A percentile compares a stretch with the other conserved stretches of the same genome.
Evolutionary conservation across 1,284 basidiomycete species (phyloP).

Genomic region (Phellopilus nigrolimitatus): DNA sequence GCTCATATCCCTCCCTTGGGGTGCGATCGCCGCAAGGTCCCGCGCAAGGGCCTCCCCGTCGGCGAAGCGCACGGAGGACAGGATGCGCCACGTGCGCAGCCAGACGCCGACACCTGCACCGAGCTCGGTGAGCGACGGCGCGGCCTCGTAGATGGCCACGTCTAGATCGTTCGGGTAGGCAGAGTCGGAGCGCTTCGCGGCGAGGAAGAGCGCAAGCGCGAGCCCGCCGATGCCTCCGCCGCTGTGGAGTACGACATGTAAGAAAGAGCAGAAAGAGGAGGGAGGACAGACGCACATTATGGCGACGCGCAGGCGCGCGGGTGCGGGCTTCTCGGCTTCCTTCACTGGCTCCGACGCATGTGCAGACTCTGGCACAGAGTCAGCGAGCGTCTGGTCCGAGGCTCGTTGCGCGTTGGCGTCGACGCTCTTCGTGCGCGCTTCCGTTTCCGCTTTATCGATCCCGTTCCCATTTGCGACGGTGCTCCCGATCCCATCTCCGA

Average conservation of each 20-base stretch:
- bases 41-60: constrained; percentile 4
- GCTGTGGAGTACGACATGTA: constrained; percentile 26
- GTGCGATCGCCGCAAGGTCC: constrained; percentile 9
- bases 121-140: constrained; percentile 43
- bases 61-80: constrained; percentile 21
- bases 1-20: constrained; percentile 9
- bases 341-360: no score
- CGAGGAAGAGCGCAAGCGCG: constrained; percentile 38
- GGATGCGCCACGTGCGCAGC: constrained; percentile 39
- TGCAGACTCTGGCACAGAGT: no score
- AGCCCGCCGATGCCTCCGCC: constrained; percentile 48
- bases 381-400: no score
- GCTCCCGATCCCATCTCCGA: no score
- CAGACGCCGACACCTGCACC: constrained; percentile 48
- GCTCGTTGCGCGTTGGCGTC: no score
- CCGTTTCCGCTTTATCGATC: no score
- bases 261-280: neutral
- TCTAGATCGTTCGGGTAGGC: constrained; percentile 33
- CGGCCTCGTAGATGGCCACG: constrained; percentile 44
- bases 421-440: no score
- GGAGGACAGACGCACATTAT: constrained; percentile 5
- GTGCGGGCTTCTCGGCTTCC: no score
- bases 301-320: constrained; percentile 7
- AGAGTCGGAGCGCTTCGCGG: constrained; percentile 20
- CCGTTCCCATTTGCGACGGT: no score